Base-by-base conservation (phyloP, 225 moss, liverwort and hornwort species). In the Asterella californica region DNA sequence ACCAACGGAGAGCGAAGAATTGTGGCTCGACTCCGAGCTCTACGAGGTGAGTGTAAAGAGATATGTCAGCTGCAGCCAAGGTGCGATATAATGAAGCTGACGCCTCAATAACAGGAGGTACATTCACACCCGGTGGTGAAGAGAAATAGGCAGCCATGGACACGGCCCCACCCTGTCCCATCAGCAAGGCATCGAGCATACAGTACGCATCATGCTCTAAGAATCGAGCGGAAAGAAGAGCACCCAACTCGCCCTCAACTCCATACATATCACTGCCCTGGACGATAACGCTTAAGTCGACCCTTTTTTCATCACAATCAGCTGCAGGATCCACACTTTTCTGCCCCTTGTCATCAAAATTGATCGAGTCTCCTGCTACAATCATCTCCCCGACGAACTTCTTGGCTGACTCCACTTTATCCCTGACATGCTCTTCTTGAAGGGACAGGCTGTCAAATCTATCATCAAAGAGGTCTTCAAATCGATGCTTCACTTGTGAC, bases 201-300 rank as follows among this genome's bases (percentile, higher is more conserved):
- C 90, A 88, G 15, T 88, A 90, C 8, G 85, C 88, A 87, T 90
- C 90, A 72, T 90, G 90, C 79, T 90, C 90, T 46, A 90, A 65
- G 76, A 90, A 90, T 33, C 90, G 85, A 55, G 88, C 80, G 5
- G 90, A 90, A n/a, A 90, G 83, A 14, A 90, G 81, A 21, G 90
- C 90, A 63, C 90, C 90, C 18, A 90, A 84, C 79, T 90, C 90
- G 32, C 90, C 90, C 59, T 90, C 90, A 5, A 76, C 88, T 38
- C 90, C 90, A 50, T 90, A 90, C 80, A 82, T 84, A 70, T 90
- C 90, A 77, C 90, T 87, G 10, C 90, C 90, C 77, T 87, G 82
- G 29, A 88, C 70, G 27, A 90, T 85, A 55, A 74, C 86, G 64
- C 81, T 87, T 72, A 88, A 78, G 69, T 88, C 90, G 5, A 83